These are phyloP conservation scores for Camellia granthamiana DNA, from an alignment of 148 eudicot species.

Conservation along the genomic window DNA sequence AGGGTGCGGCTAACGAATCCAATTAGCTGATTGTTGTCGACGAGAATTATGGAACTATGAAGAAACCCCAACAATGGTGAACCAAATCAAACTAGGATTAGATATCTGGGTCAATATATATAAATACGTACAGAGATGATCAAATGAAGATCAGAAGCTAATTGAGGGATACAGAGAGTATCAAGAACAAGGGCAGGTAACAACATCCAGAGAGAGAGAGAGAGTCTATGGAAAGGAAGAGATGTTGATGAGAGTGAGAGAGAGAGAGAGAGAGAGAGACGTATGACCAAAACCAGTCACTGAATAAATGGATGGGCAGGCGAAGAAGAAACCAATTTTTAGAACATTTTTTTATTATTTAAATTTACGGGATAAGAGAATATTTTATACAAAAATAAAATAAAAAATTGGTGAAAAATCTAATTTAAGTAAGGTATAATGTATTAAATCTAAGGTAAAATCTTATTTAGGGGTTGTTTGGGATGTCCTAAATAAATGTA, in stretches of 20 bases:
- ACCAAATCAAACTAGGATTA: conserved; percentile 3
- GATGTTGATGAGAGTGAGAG: not conserved
- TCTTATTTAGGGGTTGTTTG: too few species aligned
- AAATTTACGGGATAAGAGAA: too few species aligned
- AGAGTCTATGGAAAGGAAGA: not conserved
- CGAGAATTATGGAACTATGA: not conserved
- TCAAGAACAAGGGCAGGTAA: not conserved
- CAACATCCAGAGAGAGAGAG: not conserved
- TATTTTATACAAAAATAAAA: not conserved
- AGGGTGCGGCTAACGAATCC: conserved; percentile 9
- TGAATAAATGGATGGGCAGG: conserved; percentile 16
- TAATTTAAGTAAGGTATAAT: too few species aligned
- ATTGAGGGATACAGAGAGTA: not conserved
- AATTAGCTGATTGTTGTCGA: conserved; percentile 9
- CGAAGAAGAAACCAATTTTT: conserved; percentile 6
- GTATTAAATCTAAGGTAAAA: too few species aligned
- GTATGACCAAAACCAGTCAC: not conserved
- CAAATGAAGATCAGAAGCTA: not conserved
- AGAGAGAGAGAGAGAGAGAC: not conserved
- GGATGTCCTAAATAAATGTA: too few species aligned
- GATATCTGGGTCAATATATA: not conserved
- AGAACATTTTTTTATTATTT: not conserved
- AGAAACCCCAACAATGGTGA: conserved; percentile 9
- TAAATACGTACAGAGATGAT: not conserved
- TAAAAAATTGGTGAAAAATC: not conserved